A percentile compares a stretch with the other conserved stretches of the same genome.
phyloP scores from a whole-genome alignment of 106 monocot species.

The Allium cepa region DNA sequence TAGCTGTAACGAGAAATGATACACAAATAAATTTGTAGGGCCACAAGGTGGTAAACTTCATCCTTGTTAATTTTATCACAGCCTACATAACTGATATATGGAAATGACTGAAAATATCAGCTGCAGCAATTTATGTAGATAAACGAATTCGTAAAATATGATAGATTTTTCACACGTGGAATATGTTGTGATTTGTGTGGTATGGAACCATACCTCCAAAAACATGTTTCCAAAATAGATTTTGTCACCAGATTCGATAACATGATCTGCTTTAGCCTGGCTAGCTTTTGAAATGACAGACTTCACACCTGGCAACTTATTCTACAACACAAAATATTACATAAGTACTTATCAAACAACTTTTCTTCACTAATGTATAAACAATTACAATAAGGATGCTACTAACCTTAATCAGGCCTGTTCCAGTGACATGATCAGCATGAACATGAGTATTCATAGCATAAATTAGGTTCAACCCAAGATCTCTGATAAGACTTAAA shows the following conservation, averaged over 20 bases:
- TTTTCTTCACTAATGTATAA: background rate
- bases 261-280: constrained; percentile 74
- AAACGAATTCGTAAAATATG: too few species aligned
- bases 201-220: constrained; percentile 56
- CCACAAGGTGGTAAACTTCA: too few species aligned
- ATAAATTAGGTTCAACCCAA: constrained; percentile 88
- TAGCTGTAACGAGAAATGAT: too few species aligned
- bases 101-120: too few species aligned
- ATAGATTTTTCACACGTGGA: too few species aligned
- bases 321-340: constrained; percentile 26
- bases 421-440: constrained; percentile 97
- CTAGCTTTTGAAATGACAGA: constrained; percentile 78
- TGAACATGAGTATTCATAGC: constrained; percentile 95
- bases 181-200: too few species aligned
- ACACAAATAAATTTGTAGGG: too few species aligned
- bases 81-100: too few species aligned
- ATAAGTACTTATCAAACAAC: background rate
- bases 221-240: constrained; percentile 68
- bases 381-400: background rate
- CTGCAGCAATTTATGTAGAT: too few species aligned
- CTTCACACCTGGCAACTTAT: constrained; percentile 64
- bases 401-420: constrained; percentile 78
- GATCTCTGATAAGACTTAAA: constrained; percentile 61
- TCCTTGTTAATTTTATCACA: too few species aligned
- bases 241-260: constrained; percentile 69